Conservation (phyloP, 2,329 filamentous ascomycete genomes). For the Pyricularia grisea region DNA sequence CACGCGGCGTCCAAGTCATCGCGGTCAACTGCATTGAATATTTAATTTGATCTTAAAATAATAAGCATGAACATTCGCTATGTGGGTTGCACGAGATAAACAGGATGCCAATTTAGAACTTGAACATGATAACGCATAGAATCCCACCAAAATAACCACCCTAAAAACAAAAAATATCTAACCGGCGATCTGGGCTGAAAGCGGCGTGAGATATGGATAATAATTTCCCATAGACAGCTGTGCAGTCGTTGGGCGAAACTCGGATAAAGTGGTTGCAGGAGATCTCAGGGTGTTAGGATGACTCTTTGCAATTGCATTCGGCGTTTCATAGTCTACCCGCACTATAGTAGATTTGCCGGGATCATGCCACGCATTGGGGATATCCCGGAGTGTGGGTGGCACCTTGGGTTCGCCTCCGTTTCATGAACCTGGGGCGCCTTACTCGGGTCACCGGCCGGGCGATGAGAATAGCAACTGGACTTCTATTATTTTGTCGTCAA, state of each 20-base stretch:
- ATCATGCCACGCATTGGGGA: not conserved
- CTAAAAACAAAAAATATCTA: not conserved
- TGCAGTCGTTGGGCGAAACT: not conserved
- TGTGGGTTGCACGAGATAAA: not conserved
- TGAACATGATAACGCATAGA: not conserved
- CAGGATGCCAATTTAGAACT: not conserved
- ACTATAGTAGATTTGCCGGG: not conserved
- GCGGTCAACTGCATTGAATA: not conserved
- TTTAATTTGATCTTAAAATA: not conserved
- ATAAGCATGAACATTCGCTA: not conserved
- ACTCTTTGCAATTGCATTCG: not conserved
- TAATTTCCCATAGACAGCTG: not conserved
- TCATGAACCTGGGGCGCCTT: not conserved
- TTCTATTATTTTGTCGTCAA: not conserved
- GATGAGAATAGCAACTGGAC: not conserved
- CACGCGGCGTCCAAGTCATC: not conserved
- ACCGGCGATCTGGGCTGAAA: not conserved
- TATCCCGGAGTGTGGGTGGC: not conserved
- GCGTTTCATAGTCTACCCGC: not conserved
- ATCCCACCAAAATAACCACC: not conserved
- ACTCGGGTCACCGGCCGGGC: no score
- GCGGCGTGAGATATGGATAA: not conserved
- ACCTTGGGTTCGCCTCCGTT: not conserved
- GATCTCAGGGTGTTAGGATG: not conserved
- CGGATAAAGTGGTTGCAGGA: not conserved